phyloP scores from a whole-genome alignment of 768 basidiomycete genomes.

The Tulasnella sp. region DNA sequence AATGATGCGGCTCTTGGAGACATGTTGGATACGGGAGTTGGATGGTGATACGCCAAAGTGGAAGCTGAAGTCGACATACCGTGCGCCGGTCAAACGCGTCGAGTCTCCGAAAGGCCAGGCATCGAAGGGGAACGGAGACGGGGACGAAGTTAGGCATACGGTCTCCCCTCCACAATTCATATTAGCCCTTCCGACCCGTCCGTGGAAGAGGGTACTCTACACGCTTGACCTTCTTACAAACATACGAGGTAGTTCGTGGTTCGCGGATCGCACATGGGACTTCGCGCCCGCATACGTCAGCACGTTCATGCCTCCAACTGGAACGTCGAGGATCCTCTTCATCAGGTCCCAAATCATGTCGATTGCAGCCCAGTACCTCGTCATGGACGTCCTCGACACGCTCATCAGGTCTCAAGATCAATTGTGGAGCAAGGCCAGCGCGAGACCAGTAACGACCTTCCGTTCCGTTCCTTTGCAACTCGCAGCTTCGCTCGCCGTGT shows the following conservation, averaged over 20 bases:
- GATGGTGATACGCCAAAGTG: slow-evolving; percentile 3
- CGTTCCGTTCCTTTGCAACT: slow-evolving; percentile 10
- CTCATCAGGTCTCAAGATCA: not conserved
- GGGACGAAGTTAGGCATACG: too few species aligned
- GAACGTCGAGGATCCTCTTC: not conserved
- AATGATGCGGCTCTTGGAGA: slow-evolving; percentile 1
- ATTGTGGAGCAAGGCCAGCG: not conserved
- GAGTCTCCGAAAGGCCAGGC: not conserved
- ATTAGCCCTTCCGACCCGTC: slow-evolving; percentile 4
- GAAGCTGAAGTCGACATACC: not conserved
- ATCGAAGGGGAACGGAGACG: not conserved
- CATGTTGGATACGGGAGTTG: slow-evolving; percentile 1
- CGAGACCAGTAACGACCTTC: slow-evolving; percentile 12
- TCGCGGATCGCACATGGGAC: slow-evolving; percentile 9
- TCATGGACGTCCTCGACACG: slow-evolving; percentile 14
- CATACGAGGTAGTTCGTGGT: slow-evolving; percentile 12
- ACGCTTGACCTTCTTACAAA: slow-evolving; percentile 10
- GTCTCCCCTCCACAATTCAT: not conserved
- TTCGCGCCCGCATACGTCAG: slow-evolving; percentile 9
- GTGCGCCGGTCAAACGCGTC: too few species aligned
- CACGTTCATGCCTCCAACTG: not conserved
- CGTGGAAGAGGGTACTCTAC: slow-evolving; percentile 1
- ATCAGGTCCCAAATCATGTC: not conserved
- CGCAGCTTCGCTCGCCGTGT: not conserved
- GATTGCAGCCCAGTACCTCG: not conserved